Percentiles rank a stretch among this genome's conserved stretches.
Conservation (phyloP, 768 basidiomycete genomes). For the Amanita jacksonii region DNA sequence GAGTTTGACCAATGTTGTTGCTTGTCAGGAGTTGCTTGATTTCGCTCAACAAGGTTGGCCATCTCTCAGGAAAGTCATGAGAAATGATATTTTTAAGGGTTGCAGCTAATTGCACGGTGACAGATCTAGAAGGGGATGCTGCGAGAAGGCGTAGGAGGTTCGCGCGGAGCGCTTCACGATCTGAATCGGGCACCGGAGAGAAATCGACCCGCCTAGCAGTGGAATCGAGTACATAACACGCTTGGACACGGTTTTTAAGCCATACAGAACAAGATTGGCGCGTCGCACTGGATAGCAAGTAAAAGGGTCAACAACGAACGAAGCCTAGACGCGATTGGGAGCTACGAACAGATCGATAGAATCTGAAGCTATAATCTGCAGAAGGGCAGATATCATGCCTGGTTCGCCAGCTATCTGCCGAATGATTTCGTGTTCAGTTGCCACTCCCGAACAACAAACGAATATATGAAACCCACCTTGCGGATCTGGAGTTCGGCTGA, state of each 20-base stretch:
- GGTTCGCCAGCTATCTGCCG: slow-evolving; percentile 66
- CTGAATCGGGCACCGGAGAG: slow-evolving; percentile 50
- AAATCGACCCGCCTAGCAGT: slow-evolving; percentile 45
- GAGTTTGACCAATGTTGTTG: slow-evolving; percentile 59
- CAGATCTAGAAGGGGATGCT: slow-evolving; percentile 49
- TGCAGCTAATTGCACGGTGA: slow-evolving; percentile 69
- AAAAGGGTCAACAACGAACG: slow-evolving; percentile 4
- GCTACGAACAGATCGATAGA: slow-evolving; percentile 63
- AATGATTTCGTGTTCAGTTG: slow-evolving; percentile 9
- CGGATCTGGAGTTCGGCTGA: slow-evolving; percentile 82
- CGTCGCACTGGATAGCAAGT: slow-evolving; percentile 36
- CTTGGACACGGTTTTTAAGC: slow-evolving; percentile 82
- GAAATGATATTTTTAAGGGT: slow-evolving; percentile 65
- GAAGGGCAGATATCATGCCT: slow-evolving; percentile 73
- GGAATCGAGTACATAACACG: slow-evolving; percentile 47
- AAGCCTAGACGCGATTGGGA: slow-evolving; percentile 27
- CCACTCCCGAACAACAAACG: background rate
- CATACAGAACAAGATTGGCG: slow-evolving; percentile 83
- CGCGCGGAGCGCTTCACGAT: slow-evolving; percentile 64
- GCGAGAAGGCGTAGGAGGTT: slow-evolving; percentile 65
- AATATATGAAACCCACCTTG: slow-evolving; percentile 40
- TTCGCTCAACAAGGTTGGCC: slow-evolving; percentile 61
- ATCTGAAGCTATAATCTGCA: slow-evolving; percentile 79
- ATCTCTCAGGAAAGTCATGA: slow-evolving; percentile 70
- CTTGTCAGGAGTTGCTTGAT: slow-evolving; percentile 57